Base-by-base conservation (phyloP, 768 basidiomycete species). In the Amanita inopinata region DNA sequence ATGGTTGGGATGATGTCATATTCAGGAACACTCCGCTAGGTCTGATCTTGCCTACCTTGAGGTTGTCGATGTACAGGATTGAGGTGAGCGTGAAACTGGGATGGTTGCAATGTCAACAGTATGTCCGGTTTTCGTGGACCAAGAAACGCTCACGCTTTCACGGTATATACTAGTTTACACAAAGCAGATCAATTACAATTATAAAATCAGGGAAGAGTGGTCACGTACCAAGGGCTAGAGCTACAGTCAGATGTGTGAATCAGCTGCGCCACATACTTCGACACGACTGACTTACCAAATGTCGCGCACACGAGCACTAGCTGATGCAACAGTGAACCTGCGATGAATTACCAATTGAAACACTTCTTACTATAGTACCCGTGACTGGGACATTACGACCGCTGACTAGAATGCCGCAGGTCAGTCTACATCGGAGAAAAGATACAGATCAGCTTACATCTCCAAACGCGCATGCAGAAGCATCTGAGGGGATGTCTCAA, bases 401-500 rank as follows among this genome's bases (percentile, higher is more conserved):
- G 59, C 78, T 79, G 51, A 80, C 78, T 80, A 46, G 22, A 40
- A 36, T 15, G 39, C 45, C 12, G 11, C 36, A 41, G 20, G 23
- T 50, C 11, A 49, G 23, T 33, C 38, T 32, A 14, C 17, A 11
- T 39, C 18, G 2, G 22, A 20, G 10, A n/a, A 28, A 31, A 40
- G 4, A 22, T 23, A 8, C 24, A 27, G 14, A 28, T 7, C 5
- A 45, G 36, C 61, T 50, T 56, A 78, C 78, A 80, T 56, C 76
- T 59, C 76, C 76, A 80, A 9, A 80, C 77, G 10, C 78, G 72
- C 58, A 78, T 61, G 1, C 73, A 64, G 45, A 78, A 80, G 37
- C 67, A 65, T 28, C 76, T 80, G 38, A 19, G 17, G 17, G 17
- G 11, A 5, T 12, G 18, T 36, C 19, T 24, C 11, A 48, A 11